Base-by-base conservation (phyloP, 164 flowering plant genomes). In the Liquidambar formosana region DNA sequence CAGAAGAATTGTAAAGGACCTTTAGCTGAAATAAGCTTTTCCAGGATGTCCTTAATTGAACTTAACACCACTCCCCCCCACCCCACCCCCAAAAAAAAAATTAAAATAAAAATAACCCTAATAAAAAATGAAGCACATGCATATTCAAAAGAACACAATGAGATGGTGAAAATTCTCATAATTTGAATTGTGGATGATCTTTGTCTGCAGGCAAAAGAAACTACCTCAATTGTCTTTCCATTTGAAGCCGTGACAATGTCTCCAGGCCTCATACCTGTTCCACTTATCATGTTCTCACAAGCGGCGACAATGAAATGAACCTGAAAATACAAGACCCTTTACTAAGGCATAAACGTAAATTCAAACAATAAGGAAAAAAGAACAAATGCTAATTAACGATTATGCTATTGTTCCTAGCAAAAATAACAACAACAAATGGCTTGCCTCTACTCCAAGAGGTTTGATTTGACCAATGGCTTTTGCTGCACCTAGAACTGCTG, bases 281-380 rank as follows among this genome's bases (percentile, higher is more conserved):
- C 98, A 76, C 98, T 93, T 13, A 93, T 93, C 98, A 93, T 91
- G 75, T 91, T 93, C 84, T 93, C 98, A 84, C 98, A 93, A 79
- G 96, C 94, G 10, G 98, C 96, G 73, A 89, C 89, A 66, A 93
- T 82, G 78, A 93, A 88, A 72, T 88, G 93, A 45, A 88, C 89
- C 91, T 93, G 81, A 54, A 78, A 63, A 49, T 22, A 64, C 53
- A 67, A 64, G 38, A 33, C 0, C 16, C 28, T 16, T 41, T 45
- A 38, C 38, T 61, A 28, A 21, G n/a, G n/a, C n/a, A n/a, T 27
- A 22, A 45, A 26, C 8, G 9, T 21, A 54, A 21, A 22, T 47
- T 58, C 25, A 72, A 18, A 53, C 21, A 21, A n/a, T n/a, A n/a
- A n/a, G n/a, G n/a, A n/a, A n/a, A 52, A 71, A 21, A 49, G 33